Conservation (phyloP, 805 yeast species). For the Candida awuae region DNA sequence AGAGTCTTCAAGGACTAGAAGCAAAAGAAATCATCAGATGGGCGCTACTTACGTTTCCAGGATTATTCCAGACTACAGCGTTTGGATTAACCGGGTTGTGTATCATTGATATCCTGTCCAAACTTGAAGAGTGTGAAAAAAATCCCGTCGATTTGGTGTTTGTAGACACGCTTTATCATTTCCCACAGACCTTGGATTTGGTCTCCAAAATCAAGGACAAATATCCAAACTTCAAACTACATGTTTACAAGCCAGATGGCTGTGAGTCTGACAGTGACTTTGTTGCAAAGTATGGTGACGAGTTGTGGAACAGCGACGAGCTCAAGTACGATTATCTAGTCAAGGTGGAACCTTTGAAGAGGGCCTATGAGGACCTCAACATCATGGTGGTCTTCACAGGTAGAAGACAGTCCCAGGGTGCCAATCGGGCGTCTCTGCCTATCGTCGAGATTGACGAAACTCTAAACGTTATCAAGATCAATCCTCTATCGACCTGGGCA, state of each 20-base stretch:
- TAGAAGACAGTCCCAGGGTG: conserved; percentile 85
- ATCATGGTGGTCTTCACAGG: conserved; percentile 91
- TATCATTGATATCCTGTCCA: conserved; percentile 72
- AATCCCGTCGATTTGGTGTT: conserved; percentile 67
- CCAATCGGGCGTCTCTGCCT: conserved; percentile 61
- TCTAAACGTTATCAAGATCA: conserved; percentile 72
- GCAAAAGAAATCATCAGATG: conserved; percentile 75
- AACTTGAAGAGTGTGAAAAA: conserved; percentile 27
- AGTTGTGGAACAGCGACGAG: conserved; percentile 79
- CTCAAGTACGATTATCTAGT: conserved; percentile 74
- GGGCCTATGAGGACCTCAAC: conserved; percentile 67
- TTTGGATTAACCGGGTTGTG: conserved; percentile 91
- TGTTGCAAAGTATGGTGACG: conserved; percentile 57
- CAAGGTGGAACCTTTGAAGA: conserved; percentile 85
- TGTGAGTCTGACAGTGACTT: conserved; percentile 55
- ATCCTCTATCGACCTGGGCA: conserved; percentile 80
- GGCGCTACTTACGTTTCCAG: conserved; percentile 79
- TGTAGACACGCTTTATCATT: conserved; percentile 86
- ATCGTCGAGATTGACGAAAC: conserved; percentile 69
- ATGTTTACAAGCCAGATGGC: conserved; percentile 60
- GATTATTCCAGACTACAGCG: conserved; percentile 85
- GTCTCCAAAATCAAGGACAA: conserved; percentile 48
- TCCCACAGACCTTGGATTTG: conserved; percentile 83
- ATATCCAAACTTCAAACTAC: conserved; percentile 45
- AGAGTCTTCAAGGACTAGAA: conserved; percentile 41